A percentile compares a stretch with the other conserved stretches of the same genome.
phyloP scores from a whole-genome alignment of 805 yeast genomes.

The Candida caryicola region DNA sequence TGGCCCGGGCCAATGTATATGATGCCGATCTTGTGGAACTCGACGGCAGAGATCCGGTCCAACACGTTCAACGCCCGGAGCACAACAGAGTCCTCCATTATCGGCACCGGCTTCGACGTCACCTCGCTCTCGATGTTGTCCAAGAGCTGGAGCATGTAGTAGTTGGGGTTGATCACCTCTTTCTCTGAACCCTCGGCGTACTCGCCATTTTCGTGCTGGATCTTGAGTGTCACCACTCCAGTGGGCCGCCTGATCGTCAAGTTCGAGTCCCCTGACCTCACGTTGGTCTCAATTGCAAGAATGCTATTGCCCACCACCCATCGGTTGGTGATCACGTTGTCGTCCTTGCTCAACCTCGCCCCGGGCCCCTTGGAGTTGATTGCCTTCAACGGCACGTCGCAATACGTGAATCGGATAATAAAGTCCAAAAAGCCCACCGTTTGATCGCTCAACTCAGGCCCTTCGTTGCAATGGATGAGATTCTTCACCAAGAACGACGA shows the following conservation, averaged over 20 bases:
- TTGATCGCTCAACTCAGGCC: slow-evolving; percentile 42
- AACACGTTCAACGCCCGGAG: slow-evolving; percentile 54
- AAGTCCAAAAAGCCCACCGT: slow-evolving; percentile 66
- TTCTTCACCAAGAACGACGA: slow-evolving; percentile 63
- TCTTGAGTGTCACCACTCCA: slow-evolving; percentile 49
- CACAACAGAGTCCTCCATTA: slow-evolving; percentile 47
- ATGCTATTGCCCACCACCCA: slow-evolving; percentile 66
- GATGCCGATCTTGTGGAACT: slow-evolving; percentile 75
- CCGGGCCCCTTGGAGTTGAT: slow-evolving; percentile 9
- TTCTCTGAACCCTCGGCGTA: slow-evolving; percentile 11
- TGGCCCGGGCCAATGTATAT: slow-evolving; percentile 73
- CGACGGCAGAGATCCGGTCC: slow-evolving; percentile 75
- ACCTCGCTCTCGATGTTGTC: slow-evolving; percentile 38
- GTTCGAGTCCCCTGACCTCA: slow-evolving; percentile 48
- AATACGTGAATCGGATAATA: slow-evolving; percentile 61
- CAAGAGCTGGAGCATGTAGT: slow-evolving; percentile 50
- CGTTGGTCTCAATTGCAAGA: slow-evolving; percentile 53
- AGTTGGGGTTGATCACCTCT: slow-evolving; percentile 35
- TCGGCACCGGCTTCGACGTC: slow-evolving; percentile 44
- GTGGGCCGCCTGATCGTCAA: slow-evolving; percentile 64
- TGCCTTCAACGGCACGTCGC: slow-evolving; percentile 57
- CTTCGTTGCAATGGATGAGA: slow-evolving; percentile 31
- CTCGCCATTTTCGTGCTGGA: slow-evolving; percentile 36
- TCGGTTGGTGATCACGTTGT: slow-evolving; percentile 19
- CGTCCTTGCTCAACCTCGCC: slow-evolving; percentile 1